phyloP scores from a whole-genome alignment of 805 yeast genomes.

The Zygotorulaspora florentina region DNA sequence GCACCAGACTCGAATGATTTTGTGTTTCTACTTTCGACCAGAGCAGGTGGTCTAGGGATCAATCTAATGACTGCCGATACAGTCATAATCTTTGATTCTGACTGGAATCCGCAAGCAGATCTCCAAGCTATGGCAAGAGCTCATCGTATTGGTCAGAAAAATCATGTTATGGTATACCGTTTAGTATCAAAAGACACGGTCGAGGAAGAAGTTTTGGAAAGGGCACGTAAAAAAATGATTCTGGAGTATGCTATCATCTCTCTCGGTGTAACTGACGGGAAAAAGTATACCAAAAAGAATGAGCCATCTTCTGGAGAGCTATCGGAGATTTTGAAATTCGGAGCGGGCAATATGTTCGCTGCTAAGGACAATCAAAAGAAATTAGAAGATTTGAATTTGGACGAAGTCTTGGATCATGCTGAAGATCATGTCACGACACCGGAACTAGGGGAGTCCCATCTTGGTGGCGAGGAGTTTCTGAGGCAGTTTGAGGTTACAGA shows the following conservation, averaged over 20 bases:
- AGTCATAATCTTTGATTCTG: slow-evolving; percentile 94
- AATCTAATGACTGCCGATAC: slow-evolving; percentile 99
- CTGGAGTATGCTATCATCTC: slow-evolving; percentile 96
- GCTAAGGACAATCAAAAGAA: slow-evolving; percentile 94
- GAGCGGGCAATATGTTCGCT: slow-evolving; percentile 98
- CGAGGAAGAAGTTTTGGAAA: slow-evolving; percentile 93
- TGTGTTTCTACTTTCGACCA: slow-evolving; percentile 81
- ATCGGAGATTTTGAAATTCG: slow-evolving; percentile 90
- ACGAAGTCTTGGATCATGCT: slow-evolving; percentile 93
- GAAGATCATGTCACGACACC: slow-evolving; percentile 97
- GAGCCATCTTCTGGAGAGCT: slow-evolving; percentile 85
- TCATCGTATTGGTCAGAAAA: slow-evolving; percentile 98
- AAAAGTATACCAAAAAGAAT: slow-evolving; percentile 45
- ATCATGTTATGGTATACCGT: slow-evolving; percentile 95
- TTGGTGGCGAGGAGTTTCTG: slow-evolving; percentile 97
- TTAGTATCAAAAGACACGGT: slow-evolving; percentile 98
- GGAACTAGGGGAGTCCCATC: slow-evolving; percentile 92
- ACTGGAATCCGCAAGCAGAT: slow-evolving; percentile 99
- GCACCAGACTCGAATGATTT: slow-evolving; percentile 91
- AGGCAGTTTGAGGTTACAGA: slow-evolving; percentile 98
- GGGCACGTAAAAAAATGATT: slow-evolving; percentile 97
- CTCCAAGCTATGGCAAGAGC: slow-evolving; percentile 99
- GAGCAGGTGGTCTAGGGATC: slow-evolving; percentile 99
- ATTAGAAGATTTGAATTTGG: slow-evolving; percentile 89
- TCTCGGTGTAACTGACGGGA: slow-evolving; percentile 82